Percentiles rank a stretch among this genome's conserved stretches.
These are phyloP conservation scores for Colletotrichum echinochloae DNA, from an alignment of 2,329 filamentous ascomycete genomes.

Conservation along the genomic window DNA sequence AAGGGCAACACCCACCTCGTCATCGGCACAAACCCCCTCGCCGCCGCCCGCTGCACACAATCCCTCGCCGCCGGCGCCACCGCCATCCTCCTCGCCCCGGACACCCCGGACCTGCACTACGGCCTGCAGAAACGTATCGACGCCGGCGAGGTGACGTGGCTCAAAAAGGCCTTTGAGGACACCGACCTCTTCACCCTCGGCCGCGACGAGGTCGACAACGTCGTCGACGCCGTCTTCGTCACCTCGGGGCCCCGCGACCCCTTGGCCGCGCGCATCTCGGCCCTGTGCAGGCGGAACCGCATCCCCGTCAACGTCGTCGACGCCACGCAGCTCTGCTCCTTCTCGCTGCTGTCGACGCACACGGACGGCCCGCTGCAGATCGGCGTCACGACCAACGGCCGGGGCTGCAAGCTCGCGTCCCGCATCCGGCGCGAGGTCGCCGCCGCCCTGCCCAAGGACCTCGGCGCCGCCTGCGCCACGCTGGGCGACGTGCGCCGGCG, in stretches of 20 bases:
- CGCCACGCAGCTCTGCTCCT: constrained; percentile 86
- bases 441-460: constrained; percentile 77
- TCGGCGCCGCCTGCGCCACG: constrained; percentile 82
- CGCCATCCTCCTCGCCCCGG: constrained; percentile 82
- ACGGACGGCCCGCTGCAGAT: constrained; percentile 92
- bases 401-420: constrained; percentile 92
- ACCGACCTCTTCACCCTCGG: constrained; percentile 80
- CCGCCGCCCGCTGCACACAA: constrained; percentile 83
- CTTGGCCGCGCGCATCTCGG: constrained; percentile 72
- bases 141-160: constrained; percentile 74
- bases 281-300: constrained; percentile 79
- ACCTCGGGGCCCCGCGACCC: constrained; percentile 67
- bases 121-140: constrained; percentile 73
- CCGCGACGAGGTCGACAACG: constrained; percentile 78
- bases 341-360: constrained; percentile 89
- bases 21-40: constrained; percentile 86
- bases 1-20: constrained; percentile 83
- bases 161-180: constrained; percentile 75
- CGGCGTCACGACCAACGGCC: constrained; percentile 94
- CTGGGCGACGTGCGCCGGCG: constrained; percentile 79
- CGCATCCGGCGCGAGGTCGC: constrained; percentile 91
- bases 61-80: constrained; percentile 85
- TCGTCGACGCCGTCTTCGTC: constrained; percentile 94
- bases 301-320: constrained; percentile 96
- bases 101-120: constrained; percentile 69